phyloP scores from a whole-genome alignment of 2,329 filamentous ascomycete species.

The Colletotrichum truncatum region DNA sequence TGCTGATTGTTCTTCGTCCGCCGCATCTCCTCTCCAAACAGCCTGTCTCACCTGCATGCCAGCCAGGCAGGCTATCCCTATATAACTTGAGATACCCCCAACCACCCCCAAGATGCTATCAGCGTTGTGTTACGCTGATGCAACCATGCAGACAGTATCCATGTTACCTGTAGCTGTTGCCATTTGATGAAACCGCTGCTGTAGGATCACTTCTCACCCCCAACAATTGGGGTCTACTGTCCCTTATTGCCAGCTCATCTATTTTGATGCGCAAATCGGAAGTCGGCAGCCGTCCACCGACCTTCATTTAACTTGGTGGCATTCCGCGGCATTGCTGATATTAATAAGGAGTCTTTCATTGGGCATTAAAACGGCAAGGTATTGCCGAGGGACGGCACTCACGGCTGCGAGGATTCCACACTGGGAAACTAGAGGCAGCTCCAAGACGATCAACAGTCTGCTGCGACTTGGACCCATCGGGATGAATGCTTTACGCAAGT shows the following conservation, averaged over 20 bases:
- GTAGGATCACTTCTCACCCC: too few relatives aligned
- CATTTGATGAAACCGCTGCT: not conserved
- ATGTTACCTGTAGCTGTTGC: not conserved
- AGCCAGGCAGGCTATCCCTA: not conserved
- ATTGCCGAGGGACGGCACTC: too few relatives aligned
- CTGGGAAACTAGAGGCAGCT: too few relatives aligned
- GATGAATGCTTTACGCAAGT: too few relatives aligned
- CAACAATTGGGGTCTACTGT: not conserved
- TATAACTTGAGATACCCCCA: not conserved
- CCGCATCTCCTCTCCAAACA: not conserved
- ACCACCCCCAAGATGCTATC: not conserved
- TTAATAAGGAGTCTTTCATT: not conserved
- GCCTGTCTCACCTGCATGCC: slow-evolving; percentile 2
- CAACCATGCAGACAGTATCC: not conserved
- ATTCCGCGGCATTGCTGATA: not conserved
- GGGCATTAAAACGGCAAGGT: too few relatives aligned
- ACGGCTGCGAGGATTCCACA: too few relatives aligned
- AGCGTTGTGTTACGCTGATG: not conserved
- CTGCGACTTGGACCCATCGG: too few relatives aligned
- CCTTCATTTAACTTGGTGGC: not conserved
- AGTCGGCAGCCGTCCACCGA: not conserved
- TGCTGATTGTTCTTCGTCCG: not conserved
- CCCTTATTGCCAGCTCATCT: not conserved
- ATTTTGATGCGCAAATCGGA: not conserved
- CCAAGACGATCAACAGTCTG: too few relatives aligned